Evolutionary conservation across 768 basidiomycete genomes (phyloP).

Genomic region (Pleurotus tuber-regium): DNA sequence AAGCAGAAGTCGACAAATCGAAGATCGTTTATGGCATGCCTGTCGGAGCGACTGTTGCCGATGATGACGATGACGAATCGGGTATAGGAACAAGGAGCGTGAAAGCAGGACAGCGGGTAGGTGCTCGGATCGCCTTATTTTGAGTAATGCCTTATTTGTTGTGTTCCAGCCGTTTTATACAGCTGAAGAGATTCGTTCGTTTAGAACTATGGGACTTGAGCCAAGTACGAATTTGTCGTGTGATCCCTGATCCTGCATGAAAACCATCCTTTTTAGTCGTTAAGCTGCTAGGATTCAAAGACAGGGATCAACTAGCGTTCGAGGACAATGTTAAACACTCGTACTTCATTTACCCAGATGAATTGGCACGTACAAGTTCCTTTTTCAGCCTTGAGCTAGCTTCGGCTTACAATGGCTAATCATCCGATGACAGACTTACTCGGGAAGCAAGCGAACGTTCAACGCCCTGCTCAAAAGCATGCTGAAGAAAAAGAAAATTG

Average conservation of each 20-base stretch:
- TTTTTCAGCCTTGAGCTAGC: too few species aligned
- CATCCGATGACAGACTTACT: slow-evolving; percentile 52
- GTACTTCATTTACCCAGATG: slow-evolving; percentile 88
- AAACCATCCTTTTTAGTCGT: slow-evolving; percentile 47
- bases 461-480: slow-evolving; percentile 82
- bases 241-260: neutral
- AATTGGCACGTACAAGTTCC: slow-evolving; percentile 52
- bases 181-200: slow-evolving; percentile 76
- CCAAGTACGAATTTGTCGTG: slow-evolving; percentile 48
- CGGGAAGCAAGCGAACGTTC: slow-evolving; percentile 92
- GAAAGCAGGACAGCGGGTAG: slow-evolving; percentile 51
- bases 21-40: slow-evolving; percentile 46
- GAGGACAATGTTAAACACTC: slow-evolving; percentile 94
- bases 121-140: too few species aligned
- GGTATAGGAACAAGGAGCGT: slow-evolving; percentile 40
- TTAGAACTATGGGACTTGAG: slow-evolving; percentile 77
- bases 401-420: slow-evolving; percentile 13
- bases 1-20: slow-evolving; percentile 43
- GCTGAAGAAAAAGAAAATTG: slow-evolving; percentile 79
- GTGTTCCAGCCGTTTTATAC: slow-evolving; percentile 72
- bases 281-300: slow-evolving; percentile 92
- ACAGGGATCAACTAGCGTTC: slow-evolving; percentile 62
- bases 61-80: slow-evolving; percentile 38
- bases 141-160: too few species aligned
- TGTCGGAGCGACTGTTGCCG: slow-evolving; percentile 30